Evolutionary conservation across 768 basidiomycete genomes (phyloP), one percentile per base, ranked within the genome.

Genomic region (Pleurotus tuber-regium): DNA sequence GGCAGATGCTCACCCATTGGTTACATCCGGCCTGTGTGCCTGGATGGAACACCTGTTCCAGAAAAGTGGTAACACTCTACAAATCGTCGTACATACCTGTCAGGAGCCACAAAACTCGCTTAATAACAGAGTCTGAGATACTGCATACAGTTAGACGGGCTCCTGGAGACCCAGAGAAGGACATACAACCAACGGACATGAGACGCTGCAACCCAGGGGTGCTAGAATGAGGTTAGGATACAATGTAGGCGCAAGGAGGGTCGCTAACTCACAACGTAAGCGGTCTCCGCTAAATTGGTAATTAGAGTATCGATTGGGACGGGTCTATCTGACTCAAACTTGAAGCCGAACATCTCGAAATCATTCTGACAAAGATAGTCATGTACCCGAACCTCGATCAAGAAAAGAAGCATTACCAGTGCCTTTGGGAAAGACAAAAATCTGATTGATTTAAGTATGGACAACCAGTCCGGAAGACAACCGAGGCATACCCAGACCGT

Each of bases 401-500:
- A 33, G 21, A 19, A 57, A 68, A 50, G n/a, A n/a, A n/a, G n/a
- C n/a, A n/a, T n/a, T 46, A 74, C 75, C 57, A 83, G 57, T 6
- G 75, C 75, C 54, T 83, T 83, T 0, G 83, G 83, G 60, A 84
- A 80, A 0, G 77, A 79, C 6, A 84, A 62, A 57, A 83, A 83
- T 14, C 79, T 74, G 51, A 5, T 3, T 44, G 21, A 7, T 33
- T 19, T 54, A 26, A 14, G 9, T 30, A 14, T 4, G 21, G 23
- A 30, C 25, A 35, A 43, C 38, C n/a, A 11, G 28, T 1, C 4
- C 43, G 11, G 31, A 9, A 5, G 23, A 43, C 24, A 24, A 30
- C 10, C n/a, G 28, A 43, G 12, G 31, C 66, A 38, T 54, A 74
- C 75, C 80, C 80, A 21, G 70, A 70, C 33, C 81, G 67, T 26